Conservation (phyloP, 2,329 filamentous ascomycete genomes). For the Mycosphaerella sp. region DNA sequence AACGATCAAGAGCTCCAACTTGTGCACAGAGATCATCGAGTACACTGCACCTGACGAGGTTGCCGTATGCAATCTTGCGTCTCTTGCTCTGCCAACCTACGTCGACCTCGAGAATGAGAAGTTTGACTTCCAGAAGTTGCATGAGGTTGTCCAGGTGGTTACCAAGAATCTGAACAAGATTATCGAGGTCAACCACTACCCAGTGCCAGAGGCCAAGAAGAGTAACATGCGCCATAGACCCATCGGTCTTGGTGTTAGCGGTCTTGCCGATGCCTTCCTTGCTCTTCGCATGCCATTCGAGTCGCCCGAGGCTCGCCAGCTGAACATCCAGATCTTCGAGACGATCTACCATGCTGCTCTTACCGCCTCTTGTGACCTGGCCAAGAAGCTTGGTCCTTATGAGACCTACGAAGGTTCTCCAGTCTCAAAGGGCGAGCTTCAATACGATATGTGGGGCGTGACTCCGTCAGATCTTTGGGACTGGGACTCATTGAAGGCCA, state of each 20-base stretch:
- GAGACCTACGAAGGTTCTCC: conserved; percentile 88
- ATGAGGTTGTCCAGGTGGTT: conserved; percentile 87
- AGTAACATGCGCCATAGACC: conserved; percentile 97
- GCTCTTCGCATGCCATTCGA: conserved; percentile 95
- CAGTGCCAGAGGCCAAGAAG: conserved; percentile 85
- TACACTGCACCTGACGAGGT: conserved; percentile 97
- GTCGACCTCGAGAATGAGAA: conserved; percentile 77
- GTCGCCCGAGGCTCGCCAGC: conserved; percentile 82
- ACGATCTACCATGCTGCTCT: conserved; percentile 97
- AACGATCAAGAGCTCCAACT: conserved; percentile 95
- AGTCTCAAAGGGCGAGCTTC: conserved; percentile 88
- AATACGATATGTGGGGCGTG: conserved; percentile 98
- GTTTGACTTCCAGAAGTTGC: conserved; percentile 95
- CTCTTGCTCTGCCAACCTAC: conserved; percentile 81
- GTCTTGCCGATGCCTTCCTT: conserved; percentile 96
- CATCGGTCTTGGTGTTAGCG: conserved; percentile 93
- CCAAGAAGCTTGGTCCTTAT: conserved; percentile 77
- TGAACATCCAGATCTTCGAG: conserved; percentile 99
- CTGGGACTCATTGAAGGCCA: conserved; percentile 79
- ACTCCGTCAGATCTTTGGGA: conserved; percentile 95
- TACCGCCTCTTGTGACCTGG: conserved; percentile 80
- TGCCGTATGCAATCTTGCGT: conserved; percentile 96
- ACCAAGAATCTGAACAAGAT: conserved; percentile 96
- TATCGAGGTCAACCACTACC: conserved; percentile 97
- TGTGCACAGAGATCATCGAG: conserved; percentile 98